Base-by-base conservation (phyloP, 306 rosid species). In the Leucaena leucocephala region DNA sequence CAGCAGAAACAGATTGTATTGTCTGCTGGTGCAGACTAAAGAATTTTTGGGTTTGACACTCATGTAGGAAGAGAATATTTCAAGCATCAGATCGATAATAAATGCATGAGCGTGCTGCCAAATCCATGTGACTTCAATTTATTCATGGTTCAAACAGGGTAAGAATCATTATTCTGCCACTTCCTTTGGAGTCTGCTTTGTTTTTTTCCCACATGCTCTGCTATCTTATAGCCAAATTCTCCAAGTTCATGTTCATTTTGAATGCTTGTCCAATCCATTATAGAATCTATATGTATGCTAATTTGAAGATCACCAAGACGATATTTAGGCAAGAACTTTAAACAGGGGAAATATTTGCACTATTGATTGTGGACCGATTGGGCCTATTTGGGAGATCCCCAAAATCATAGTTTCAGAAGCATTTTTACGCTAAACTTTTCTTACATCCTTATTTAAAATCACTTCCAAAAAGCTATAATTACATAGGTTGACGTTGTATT, bases 131-230 rank as follows among this genome's bases (percentile, higher is more conserved):
- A 95, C 84, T 95, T 91, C 75, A 95, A 95, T 87, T 85, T 95
- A 34, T 95, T 93, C 85, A 92, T 95, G 98, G 99, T 95, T 78
- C 99, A 93, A 84, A 90, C 97, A 4, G 98, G 91, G 99, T 93
- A 82, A 85, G 84, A 64, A 78, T 78, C 3, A 55, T 14, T 35
- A 17, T 5, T 34, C 69, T 66, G 6, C 34, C 10, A 22, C 63
- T 81, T n/a, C 68, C 38, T 74, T 81, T 62, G 40, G 48, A 44
- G 39, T 70, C 36, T 36, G 33, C 42, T 62, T 74, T 74, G 46
- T 74, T 65, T 16, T 5, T 3, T 9, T 27, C 11, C 8, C 55
- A 46, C 62, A 50, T 76, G 78, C 74, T 71, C 55, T 68, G 19
- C 68, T 52, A 7, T 75, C 22, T 49, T 66, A 16, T 63, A 36